Base-by-base conservation (phyloP, 2,329 filamentous ascomycete genomes). In the Botrytis cinerea region DNA sequence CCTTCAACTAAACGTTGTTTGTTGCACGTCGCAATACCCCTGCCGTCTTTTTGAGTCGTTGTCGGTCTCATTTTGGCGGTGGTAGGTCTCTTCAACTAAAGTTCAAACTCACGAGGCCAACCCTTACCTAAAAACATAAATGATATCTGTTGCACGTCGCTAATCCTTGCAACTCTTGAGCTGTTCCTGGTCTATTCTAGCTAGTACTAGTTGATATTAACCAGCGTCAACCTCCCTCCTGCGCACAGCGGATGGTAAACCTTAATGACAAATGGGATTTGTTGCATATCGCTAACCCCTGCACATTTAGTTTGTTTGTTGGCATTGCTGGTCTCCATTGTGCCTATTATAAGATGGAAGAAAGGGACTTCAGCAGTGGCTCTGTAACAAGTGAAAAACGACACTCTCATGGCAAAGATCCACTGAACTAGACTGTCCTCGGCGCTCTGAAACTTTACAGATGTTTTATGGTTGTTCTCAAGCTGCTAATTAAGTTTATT, bases 241-340 rank as follows among this genome's bases (percentile, higher is more conserved):
- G n/a, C 51, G n/a, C 51, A 32, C n/a, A 57, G 51, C 51, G 7
- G 18, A 57, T 57, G 6, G 7, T 4, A n/a, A 57, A 57, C 51
- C 51, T 57, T 57, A 57, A 57, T 57, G 25, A 28, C 16, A 28
- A 18, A 28, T 16, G 51, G 10, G 25, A 32, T 57, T 57, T 57
- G 51, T 57, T 57, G 51, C 51, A 57, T 57, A 16, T 57, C 51
- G 51, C 51, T 57, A 57, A 57, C 51, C 51, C 51, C 51, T 57
- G 51, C 51, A 28, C n/a, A 6, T 57, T 32, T 28, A 18, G 51
- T 28, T 6, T 28, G 6, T 18, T 57, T 18, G n/a, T 28, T 28
- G 51, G n/a, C 48, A 54, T 57, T 28, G 6, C n/a, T 28, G 28
- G 43, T 45, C 18, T 45, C 18, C 43, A 20, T 20, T 14, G 16